phyloP scores from a whole-genome alignment of 352 stramenopile genomes.

The Globisporangium orthogonon region DNA sequence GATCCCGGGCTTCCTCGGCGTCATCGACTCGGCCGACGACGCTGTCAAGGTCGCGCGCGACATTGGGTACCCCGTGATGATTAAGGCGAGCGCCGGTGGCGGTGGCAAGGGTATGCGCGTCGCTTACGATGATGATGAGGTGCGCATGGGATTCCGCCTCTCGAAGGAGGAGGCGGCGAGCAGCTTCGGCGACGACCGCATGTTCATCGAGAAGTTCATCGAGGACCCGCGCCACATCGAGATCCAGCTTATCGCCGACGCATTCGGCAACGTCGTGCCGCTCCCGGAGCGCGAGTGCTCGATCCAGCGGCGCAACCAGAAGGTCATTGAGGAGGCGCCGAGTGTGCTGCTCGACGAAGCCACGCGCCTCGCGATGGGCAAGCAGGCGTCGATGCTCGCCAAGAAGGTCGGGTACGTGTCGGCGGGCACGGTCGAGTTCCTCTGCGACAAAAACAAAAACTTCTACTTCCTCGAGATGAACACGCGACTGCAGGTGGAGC shows the following conservation, averaged over 20 bases:
- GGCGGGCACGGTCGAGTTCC: slow-evolving; percentile 96
- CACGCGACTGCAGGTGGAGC: slow-evolving; percentile 92
- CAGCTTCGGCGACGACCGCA: slow-evolving; percentile 94
- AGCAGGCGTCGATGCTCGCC: slow-evolving; percentile 90
- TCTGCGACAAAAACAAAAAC: slow-evolving; percentile 94
- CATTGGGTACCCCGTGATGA: slow-evolving; percentile 97
- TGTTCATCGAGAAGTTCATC: slow-evolving; percentile 97
- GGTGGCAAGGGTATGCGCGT: slow-evolving; percentile 97
- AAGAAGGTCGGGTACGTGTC: slow-evolving; percentile 91
- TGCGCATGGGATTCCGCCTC: slow-evolving; percentile 79
- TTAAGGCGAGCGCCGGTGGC: slow-evolving; percentile 95
- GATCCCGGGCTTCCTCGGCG: slow-evolving; percentile 92
- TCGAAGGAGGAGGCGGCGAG: slow-evolving; percentile 85
- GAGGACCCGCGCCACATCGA: slow-evolving; percentile 97
- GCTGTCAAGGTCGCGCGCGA: slow-evolving; percentile 84
- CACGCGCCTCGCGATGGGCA: slow-evolving; percentile 69
- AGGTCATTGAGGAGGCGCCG: slow-evolving; percentile 94
- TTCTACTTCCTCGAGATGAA: slow-evolving; percentile 99
- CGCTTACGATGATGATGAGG: slow-evolving; percentile 87
- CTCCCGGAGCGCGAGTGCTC: slow-evolving; percentile 95
- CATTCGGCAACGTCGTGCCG: slow-evolving; percentile 86
- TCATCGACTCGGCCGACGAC: slow-evolving; percentile 71
- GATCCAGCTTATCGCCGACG: slow-evolving; percentile 94
- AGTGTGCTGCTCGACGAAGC: slow-evolving; percentile 84
- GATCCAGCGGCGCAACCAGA: slow-evolving; percentile 97